Percentiles rank a stretch among this genome's conserved stretches.
These are phyloP conservation scores for Delonix regia DNA, from an alignment of 306 rosid species.

Conservation along the genomic window DNA sequence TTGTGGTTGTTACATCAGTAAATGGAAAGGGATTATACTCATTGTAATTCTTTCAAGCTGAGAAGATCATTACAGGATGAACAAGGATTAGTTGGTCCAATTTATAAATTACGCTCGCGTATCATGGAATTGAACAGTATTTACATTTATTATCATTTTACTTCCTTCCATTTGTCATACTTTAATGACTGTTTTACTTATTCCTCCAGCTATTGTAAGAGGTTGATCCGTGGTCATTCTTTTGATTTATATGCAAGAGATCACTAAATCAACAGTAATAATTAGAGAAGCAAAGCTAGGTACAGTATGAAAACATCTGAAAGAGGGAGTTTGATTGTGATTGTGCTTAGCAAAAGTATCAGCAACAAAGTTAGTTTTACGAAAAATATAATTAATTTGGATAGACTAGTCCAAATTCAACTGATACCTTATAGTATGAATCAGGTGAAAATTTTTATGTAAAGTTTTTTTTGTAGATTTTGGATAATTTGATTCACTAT, in stretches of 20 bases:
- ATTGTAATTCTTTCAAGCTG: slow-evolving; percentile 41
- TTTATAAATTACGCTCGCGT: not conserved
- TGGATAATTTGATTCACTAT: too few species aligned
- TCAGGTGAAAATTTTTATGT: too few species aligned
- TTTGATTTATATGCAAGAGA: not conserved
- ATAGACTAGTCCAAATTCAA: too few species aligned
- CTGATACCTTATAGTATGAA: too few species aligned
- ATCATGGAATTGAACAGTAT: not conserved
- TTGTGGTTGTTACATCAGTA: slow-evolving; percentile 30
- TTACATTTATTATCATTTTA: not conserved
- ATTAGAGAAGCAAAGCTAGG: too few species aligned
- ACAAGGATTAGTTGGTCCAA: slow-evolving; percentile 15
- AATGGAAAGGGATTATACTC: slow-evolving; percentile 22
- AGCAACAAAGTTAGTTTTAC: too few species aligned
- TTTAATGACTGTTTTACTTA: not conserved
- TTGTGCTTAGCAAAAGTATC: too few species aligned
- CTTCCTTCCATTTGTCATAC: not conserved
- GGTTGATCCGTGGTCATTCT: not conserved
- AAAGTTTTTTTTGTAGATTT: too few species aligned
- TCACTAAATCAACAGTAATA: too few species aligned
- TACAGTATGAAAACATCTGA: too few species aligned
- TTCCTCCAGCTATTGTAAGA: not conserved
- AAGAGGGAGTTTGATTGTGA: too few species aligned
- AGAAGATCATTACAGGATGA: slow-evolving; percentile 30
- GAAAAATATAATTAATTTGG: too few species aligned